Conservation (phyloP, 2,329 filamentous ascomycete genomes). For the Chaetomium sp. region DNA sequence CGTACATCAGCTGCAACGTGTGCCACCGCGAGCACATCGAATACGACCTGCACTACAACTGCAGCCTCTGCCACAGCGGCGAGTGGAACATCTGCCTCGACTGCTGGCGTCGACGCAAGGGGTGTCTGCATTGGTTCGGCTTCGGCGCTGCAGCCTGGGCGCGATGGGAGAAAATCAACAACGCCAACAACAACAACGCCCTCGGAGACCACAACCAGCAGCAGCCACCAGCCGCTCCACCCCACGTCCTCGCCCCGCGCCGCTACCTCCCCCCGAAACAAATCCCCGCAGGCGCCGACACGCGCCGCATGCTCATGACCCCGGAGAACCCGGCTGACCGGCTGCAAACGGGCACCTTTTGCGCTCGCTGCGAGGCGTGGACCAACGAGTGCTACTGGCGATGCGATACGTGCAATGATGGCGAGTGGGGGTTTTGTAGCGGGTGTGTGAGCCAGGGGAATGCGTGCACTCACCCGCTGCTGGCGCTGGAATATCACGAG, state of each 20-base stretch:
- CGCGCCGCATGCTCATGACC: slow-evolving; percentile 52
- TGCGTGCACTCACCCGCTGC: slow-evolving; percentile 73
- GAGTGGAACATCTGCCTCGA: slow-evolving; percentile 71
- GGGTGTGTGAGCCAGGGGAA: slow-evolving; percentile 75
- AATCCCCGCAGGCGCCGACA: slow-evolving; percentile 46
- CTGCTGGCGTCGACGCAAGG: slow-evolving; percentile 71
- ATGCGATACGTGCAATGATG: slow-evolving; percentile 79
- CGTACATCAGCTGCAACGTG: slow-evolving; percentile 64
- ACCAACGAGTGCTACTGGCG: slow-evolving; percentile 86
- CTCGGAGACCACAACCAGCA: too few relatives aligned
- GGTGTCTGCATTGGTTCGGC: slow-evolving; percentile 82
- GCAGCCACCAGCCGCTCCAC: slow-evolving; percentile 35
- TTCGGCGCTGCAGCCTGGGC: slow-evolving; percentile 68
- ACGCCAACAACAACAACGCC: slow-evolving; percentile 18
- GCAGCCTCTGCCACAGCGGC: slow-evolving; percentile 61
- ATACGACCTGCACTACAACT: slow-evolving; percentile 82
- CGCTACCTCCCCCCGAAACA: slow-evolving; percentile 48
- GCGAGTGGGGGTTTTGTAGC: slow-evolving; percentile 93
- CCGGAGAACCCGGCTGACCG: slow-evolving; percentile 58
- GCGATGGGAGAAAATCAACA: slow-evolving; percentile 53
- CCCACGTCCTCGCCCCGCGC: slow-evolving; percentile 53
- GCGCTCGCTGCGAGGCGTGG: slow-evolving; percentile 64
- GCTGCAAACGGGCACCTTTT: slow-evolving; percentile 77
- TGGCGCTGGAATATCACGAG: slow-evolving; percentile 61
- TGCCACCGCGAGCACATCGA: slow-evolving; percentile 70